Base-by-base conservation (phyloP, 176 grass and related monocot genomes). In the Lolium perenne region DNA sequence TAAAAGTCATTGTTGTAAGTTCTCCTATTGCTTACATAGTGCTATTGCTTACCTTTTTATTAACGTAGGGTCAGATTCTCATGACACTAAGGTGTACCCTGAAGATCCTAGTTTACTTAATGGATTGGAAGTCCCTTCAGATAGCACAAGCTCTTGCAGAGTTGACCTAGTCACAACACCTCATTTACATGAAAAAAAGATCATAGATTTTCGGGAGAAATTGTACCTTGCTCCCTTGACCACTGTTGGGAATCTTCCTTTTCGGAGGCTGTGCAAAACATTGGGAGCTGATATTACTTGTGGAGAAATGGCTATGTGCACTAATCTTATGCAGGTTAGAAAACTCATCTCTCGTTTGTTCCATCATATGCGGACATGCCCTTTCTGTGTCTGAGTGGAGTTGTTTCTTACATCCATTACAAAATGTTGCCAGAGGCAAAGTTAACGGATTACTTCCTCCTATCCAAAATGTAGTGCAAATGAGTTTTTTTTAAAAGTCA, bases 291-390 rank as follows among this genome's bases (percentile, higher is more conserved):
- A 98, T 91, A 83, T 98, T 92, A 98, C 96, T 74, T 95, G 96
- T 66, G 96, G 96, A 86, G 95, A 98, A 87, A 98, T 98, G 96
- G 91, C 96, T 68, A 95, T 98, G 96, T 95, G 96, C 76, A 89
- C 91, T 67, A 98, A 98, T 94, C 91, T 98, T 85, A 91, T 98
- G 86, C 93, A 98, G 93, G 96, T 95, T 68, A 78, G 78, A 79
- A 53, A 11, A 15, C 14, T 45, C 8, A 80, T 10, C 64, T 81
- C 55, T 86, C 15, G 16, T 56, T 18, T 13, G 29, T 82, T 89
- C 38, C 79, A 77, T 82, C 8, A 15, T 38, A 62, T 76, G 26
- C 5, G 51, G 70, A n/a, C 72, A 40, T 53, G 26, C 13, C 46
- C 5, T 25, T 74, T 58, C 50, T 59, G 2, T 76, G 25, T 41